Percentiles rank a stretch among this genome's conserved stretches.
These are phyloP conservation scores for Candida peoriensis DNA, from an alignment of 805 yeast genomes.

Conservation along the genomic window DNA sequence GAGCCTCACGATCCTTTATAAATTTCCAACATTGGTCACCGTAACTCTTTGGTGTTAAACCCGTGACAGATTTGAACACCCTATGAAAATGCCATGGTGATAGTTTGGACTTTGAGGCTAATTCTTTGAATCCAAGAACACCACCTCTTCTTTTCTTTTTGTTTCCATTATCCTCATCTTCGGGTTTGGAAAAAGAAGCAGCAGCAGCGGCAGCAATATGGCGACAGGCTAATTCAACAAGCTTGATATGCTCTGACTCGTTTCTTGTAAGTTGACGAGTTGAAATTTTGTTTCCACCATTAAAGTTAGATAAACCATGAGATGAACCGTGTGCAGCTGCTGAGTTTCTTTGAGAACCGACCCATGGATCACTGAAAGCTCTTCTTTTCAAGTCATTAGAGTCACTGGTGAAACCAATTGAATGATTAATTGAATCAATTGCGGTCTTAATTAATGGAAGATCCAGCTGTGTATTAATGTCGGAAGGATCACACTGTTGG, in stretches of 20 bases:
- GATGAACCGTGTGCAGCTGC: too few species aligned
- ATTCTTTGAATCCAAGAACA: constrained; percentile 76
- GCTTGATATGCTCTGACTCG: constrained; percentile 62
- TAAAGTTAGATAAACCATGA: not conserved
- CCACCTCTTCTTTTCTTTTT: constrained; percentile 68
- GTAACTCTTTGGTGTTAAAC: constrained; percentile 82
- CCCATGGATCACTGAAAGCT: constrained; percentile 19
- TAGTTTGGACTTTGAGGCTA: constrained; percentile 77
- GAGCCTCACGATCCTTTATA: constrained; percentile 33
- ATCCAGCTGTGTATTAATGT: constrained; percentile 17
- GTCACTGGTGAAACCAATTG: constrained; percentile 45
- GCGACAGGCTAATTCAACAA: constrained; percentile 75
- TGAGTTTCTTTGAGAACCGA: constrained; percentile 9
- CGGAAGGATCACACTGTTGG: constrained; percentile 48
- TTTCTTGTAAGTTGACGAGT: constrained; percentile 40
- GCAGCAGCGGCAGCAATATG: constrained; percentile 81
- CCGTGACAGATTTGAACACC: constrained; percentile 81
- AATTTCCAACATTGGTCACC: constrained; percentile 78
- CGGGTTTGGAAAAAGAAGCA: constrained; percentile 28
- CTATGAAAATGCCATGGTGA: constrained; percentile 94
- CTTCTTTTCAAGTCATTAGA: constrained; percentile 21
- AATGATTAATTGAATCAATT: constrained; percentile 48
- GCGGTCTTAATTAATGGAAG: constrained; percentile 37
- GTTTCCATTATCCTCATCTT: constrained; percentile 15
- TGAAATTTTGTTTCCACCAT: constrained; percentile 11